Percentiles rank a stretch among this genome's conserved stretches.
Conservation (phyloP, 345 rosid species). For the Euphorbia tirucalli region DNA sequence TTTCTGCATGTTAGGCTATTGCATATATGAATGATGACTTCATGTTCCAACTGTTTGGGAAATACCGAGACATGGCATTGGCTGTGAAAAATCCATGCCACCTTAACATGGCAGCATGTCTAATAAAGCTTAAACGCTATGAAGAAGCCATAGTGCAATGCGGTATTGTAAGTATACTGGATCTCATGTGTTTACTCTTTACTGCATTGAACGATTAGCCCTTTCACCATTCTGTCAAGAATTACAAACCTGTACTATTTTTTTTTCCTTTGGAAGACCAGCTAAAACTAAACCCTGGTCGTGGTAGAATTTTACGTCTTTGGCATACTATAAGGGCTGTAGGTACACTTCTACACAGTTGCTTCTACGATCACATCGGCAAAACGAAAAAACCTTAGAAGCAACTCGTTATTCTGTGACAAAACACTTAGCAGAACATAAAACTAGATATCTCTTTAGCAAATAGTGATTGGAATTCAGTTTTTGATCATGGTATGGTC, state of each 20-base stretch:
- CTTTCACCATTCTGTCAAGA: neutral
- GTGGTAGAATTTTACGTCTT: neutral
- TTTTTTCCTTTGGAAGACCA: neutral
- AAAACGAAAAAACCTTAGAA: neutral
- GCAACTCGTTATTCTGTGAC: neutral
- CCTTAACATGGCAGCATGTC: slow-evolving; percentile 86
- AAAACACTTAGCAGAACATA: neutral
- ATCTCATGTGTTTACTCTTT: neutral
- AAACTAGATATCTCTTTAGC: too few species aligned
- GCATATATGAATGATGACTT: slow-evolving; percentile 96
- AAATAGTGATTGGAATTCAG: too few species aligned
- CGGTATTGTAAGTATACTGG: slow-evolving; percentile 50
- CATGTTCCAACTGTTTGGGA: slow-evolving; percentile 96
- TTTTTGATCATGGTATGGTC: too few species aligned
- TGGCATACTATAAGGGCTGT: neutral
- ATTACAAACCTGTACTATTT: neutral
- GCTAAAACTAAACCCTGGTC: neutral
- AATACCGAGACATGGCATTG: slow-evolving; percentile 93
- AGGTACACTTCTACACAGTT: neutral
- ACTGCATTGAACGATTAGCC: neutral
- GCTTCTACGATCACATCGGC: neutral
- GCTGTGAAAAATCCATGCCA: slow-evolving; percentile 99
- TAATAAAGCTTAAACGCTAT: slow-evolving; percentile 73
- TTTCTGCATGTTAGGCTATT: slow-evolving; percentile 55
- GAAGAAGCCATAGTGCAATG: slow-evolving; percentile 92